phyloP scores from a whole-genome alignment of 2,329 filamentous ascomycete species.

The Cladophialophora chaetospira region DNA sequence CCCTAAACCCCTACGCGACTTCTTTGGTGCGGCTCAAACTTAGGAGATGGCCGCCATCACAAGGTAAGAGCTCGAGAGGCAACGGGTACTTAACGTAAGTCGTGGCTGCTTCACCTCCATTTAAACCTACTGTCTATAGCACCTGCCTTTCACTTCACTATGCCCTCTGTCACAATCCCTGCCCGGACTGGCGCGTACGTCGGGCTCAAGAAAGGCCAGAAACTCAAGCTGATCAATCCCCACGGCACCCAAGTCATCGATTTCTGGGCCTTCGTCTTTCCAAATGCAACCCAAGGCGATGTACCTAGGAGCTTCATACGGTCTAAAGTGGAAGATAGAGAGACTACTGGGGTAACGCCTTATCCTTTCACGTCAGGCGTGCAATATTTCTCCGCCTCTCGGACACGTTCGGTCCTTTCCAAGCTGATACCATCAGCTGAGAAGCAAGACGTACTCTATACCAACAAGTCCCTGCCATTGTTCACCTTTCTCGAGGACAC shows the following conservation, averaged over 20 bases:
- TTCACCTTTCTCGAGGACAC: slow-evolving; percentile 44
- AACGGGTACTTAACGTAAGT: no score
- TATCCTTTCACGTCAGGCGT: slow-evolving; percentile 32
- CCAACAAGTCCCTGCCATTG: slow-evolving; percentile 43
- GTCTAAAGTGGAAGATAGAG: slow-evolving; percentile 40
- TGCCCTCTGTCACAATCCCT: slow-evolving; percentile 39
- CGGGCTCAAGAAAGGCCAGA: slow-evolving; percentile 41
- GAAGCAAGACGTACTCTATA: slow-evolving; percentile 40
- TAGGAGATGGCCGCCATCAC: no score
- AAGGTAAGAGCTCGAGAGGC: no score
- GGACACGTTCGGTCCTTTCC: slow-evolving; percentile 40
- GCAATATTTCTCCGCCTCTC: slow-evolving; percentile 42
- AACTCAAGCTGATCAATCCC: slow-evolving; percentile 51
- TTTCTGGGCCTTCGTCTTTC: slow-evolving; percentile 51
- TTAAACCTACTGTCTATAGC: no score
- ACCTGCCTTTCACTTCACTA: slow-evolving; percentile 2
- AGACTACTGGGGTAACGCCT: slow-evolving; percentile 45
- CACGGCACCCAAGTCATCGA: slow-evolving; percentile 54
- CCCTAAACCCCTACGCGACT: no score
- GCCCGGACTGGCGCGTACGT: slow-evolving; percentile 48
- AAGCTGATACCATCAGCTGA: slow-evolving; percentile 33
- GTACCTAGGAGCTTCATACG: not conserved
- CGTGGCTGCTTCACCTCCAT: no score
- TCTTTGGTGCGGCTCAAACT: no score
- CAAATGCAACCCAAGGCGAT: not conserved